phyloP scores from a whole-genome alignment of 1,139 yeast genomes.

The Taiozyma sp. region DNA sequence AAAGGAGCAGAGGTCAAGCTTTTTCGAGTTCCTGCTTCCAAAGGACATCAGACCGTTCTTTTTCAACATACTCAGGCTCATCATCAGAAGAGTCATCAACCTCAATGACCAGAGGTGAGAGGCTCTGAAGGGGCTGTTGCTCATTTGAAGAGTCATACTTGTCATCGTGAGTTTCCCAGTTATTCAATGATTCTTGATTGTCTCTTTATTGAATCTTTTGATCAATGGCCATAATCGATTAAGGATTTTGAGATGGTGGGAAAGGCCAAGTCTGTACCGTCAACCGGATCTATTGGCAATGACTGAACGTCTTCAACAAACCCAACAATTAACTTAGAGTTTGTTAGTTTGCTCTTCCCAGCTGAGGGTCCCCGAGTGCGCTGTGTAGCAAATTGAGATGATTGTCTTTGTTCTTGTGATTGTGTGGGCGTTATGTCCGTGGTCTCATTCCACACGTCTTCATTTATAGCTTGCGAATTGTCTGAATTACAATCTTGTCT shows the following conservation, averaged over 20 bases:
- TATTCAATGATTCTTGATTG: neutral
- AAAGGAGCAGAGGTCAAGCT: neutral
- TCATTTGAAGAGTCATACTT: neutral
- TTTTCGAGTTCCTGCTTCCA: neutral
- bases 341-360: too few relatives aligned
- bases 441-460: neutral
- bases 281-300: neutral
- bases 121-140: neutral
- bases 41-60: neutral
- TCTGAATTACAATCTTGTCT: neutral
- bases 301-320: too few relatives aligned
- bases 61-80: neutral
- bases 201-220: neutral
- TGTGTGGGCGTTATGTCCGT: neutral
- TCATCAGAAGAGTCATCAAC: neutral
- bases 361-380: too few relatives aligned
- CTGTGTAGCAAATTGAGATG: too few relatives aligned
- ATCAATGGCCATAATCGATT: too few relatives aligned
- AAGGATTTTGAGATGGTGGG: neutral
- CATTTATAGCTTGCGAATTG: neutral
- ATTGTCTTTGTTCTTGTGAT: too few relatives aligned
- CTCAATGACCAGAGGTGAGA: neutral
- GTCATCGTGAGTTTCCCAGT: neutral
- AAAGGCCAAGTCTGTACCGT: neutral
- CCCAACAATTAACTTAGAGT: too few relatives aligned